These are phyloP conservation scores for Lachnellula arida DNA, from an alignment of 2,329 filamentous ascomycete genomes.

Conservation along the genomic window DNA sequence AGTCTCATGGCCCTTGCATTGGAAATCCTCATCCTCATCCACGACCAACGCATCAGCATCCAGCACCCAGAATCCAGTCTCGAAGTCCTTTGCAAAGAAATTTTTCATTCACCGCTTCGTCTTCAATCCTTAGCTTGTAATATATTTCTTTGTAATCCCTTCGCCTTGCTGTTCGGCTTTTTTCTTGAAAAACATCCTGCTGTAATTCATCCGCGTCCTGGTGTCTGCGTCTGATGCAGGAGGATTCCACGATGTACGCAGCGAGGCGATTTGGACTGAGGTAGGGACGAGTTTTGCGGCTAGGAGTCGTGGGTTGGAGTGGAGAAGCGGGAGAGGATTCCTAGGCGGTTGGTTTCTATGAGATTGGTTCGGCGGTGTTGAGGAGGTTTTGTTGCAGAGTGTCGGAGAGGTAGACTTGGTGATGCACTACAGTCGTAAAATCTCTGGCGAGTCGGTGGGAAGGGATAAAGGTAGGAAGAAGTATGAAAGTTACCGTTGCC, in stretches of 20 bases:
- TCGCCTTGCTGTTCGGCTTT: background rate
- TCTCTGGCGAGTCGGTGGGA: background rate
- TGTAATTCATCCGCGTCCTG: background rate
- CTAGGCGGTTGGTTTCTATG: background rate
- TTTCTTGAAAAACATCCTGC: background rate
- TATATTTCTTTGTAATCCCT: background rate
- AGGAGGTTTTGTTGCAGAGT: background rate
- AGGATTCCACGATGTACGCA: background rate
- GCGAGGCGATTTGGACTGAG: background rate
- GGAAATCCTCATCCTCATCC: constrained; percentile 6
- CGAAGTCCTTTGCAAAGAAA: constrained; percentile 2
- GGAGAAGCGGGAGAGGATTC: background rate
- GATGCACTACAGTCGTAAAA: constrained; percentile 4
- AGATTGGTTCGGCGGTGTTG: background rate
- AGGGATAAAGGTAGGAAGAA: background rate
- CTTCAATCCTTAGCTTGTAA: background rate
- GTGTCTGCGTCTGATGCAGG: background rate
- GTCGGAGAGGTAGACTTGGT: constrained; percentile 5
- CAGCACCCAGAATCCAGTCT: constrained; percentile 2
- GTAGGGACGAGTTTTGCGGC: background rate
- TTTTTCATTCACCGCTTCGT: constrained; percentile 2
- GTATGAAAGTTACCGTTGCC: background rate
- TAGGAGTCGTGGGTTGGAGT: background rate
- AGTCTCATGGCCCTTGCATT: constrained; percentile 3
- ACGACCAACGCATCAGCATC: constrained; percentile 1